phyloP scores from a whole-genome alignment of 768 basidiomycete genomes.

The Psilocybe azurescens region DNA sequence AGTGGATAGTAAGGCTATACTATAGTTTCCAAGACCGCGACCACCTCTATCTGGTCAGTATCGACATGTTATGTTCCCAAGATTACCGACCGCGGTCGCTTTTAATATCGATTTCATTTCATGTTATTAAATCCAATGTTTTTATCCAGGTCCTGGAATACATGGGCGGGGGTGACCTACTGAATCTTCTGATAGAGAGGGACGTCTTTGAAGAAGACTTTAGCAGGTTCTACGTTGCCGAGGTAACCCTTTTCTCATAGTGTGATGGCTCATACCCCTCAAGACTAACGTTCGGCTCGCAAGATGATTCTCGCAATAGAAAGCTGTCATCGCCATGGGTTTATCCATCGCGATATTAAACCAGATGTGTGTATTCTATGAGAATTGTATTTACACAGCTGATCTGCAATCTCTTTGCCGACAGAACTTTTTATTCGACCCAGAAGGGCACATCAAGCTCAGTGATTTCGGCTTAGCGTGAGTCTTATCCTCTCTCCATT shows the following conservation, averaged over 20 bases:
- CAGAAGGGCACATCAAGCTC: slow-evolving; percentile 91
- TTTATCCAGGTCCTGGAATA: slow-evolving; percentile 81
- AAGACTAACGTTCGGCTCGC: slow-evolving; percentile 19
- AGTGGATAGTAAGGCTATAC: slow-evolving; percentile 93
- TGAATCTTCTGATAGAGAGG: slow-evolving; percentile 93
- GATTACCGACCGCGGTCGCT: slow-evolving; percentile 33
- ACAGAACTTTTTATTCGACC: slow-evolving; percentile 95
- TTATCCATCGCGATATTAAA: slow-evolving; percentile 98
- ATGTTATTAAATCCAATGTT: slow-evolving; percentile 24
- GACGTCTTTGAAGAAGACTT: slow-evolving; percentile 92
- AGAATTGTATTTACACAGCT: slow-evolving; percentile 20
- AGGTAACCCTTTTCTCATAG: slow-evolving; percentile 53
- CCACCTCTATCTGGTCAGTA: slow-evolving; percentile 88
- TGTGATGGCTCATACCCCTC: slow-evolving; percentile 21
- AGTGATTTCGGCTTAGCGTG: slow-evolving; percentile 96
- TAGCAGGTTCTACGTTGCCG: slow-evolving; percentile 92
- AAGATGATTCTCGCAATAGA: slow-evolving; percentile 96
- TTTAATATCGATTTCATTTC: slow-evolving; percentile 65
- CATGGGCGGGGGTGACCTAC: slow-evolving; percentile 96
- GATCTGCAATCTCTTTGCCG: slow-evolving; percentile 20
- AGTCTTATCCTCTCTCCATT: slow-evolving; percentile 43
- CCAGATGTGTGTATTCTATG: slow-evolving; percentile 69
- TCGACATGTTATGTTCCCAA: slow-evolving; percentile 27
- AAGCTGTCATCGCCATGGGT: slow-evolving; percentile 92
- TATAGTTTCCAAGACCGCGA: slow-evolving; percentile 97